A percentile compares a stretch with the other conserved stretches of the same genome.
These are phyloP conservation scores for Pichia californica DNA, from an alignment of 805 yeast species.

Conservation along the genomic window DNA sequence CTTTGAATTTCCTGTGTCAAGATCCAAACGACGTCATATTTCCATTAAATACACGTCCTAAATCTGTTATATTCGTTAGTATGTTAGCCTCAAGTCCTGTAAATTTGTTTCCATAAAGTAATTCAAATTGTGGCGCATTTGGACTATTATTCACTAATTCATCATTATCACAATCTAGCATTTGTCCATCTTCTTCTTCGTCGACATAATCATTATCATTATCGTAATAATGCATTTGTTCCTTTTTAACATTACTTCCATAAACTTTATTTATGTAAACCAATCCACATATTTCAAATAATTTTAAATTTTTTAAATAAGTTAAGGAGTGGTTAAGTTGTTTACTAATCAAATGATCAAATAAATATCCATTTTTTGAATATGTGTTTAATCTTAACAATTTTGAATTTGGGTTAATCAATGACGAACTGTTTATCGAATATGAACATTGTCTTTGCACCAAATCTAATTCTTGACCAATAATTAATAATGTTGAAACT, in stretches of 20 bases:
- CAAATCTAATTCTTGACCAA: conserved; percentile 27
- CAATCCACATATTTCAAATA: conserved; percentile 29
- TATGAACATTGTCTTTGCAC: conserved; percentile 14
- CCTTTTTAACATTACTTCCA: background rate
- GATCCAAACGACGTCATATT: background rate
- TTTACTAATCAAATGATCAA: conserved; percentile 24
- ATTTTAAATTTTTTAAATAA: conserved; percentile 17
- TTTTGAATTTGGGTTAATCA: conserved; percentile 14
- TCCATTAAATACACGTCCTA: conserved; percentile 23
- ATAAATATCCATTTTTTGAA: conserved; percentile 19
- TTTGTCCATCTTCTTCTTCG: background rate
- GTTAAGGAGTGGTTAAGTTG: conserved; percentile 22
- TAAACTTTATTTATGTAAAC: conserved; percentile 14
- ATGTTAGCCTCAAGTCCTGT: conserved; percentile 18
- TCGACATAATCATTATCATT: background rate
- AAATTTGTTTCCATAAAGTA: conserved; percentile 22
- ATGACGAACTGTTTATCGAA: conserved; percentile 6
- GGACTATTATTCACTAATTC: background rate
- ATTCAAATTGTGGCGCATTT: conserved; percentile 11
- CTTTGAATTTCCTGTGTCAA: too few species aligned
- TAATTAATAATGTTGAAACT: conserved; percentile 26
- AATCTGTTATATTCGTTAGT: conserved; percentile 20
- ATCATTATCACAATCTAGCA: background rate
- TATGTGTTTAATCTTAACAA: conserved; percentile 14
- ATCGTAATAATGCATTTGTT: background rate